phyloP scores from a whole-genome alignment of 257 asterid species.

The Asclepias syriaca region DNA sequence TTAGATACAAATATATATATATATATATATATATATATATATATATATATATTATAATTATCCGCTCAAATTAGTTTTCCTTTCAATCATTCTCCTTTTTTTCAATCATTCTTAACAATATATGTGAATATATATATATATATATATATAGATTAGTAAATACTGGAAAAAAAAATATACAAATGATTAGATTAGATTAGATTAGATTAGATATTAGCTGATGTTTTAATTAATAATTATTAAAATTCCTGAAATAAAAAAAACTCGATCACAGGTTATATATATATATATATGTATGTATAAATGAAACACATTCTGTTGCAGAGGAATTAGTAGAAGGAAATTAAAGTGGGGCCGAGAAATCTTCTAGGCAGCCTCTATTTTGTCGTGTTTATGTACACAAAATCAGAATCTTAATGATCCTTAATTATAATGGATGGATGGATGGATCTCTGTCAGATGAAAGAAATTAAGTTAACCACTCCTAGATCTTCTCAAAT shows the following conservation, averaged over 20 bases:
- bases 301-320: constrained; percentile 13
- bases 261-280: constrained; percentile 13
- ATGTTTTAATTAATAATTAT: constrained; percentile 2
- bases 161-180: no score
- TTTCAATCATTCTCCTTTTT: not conserved
- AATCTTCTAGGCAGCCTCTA: constrained; percentile 32
- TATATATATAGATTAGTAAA: no score
- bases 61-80: not conserved
- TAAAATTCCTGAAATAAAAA: constrained; percentile 17
- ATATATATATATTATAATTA: no score
- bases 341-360: constrained; percentile 25
- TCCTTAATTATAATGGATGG: constrained; percentile 18
- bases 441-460: constrained; percentile 27
- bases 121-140: no score
- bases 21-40: no score
- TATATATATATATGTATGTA: not conserved
- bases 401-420: constrained; percentile 48
- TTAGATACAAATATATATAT: no score
- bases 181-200: constrained; percentile 22
- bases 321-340: constrained; percentile 6
- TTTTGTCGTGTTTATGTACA: constrained; percentile 24
- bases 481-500: constrained; percentile 28
- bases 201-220: no score
- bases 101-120: no score
- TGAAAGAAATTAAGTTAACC: constrained; percentile 28